Conservation (phyloP, 2,329 filamentous ascomycete genomes). For the Pyricularia sp. region DNA sequence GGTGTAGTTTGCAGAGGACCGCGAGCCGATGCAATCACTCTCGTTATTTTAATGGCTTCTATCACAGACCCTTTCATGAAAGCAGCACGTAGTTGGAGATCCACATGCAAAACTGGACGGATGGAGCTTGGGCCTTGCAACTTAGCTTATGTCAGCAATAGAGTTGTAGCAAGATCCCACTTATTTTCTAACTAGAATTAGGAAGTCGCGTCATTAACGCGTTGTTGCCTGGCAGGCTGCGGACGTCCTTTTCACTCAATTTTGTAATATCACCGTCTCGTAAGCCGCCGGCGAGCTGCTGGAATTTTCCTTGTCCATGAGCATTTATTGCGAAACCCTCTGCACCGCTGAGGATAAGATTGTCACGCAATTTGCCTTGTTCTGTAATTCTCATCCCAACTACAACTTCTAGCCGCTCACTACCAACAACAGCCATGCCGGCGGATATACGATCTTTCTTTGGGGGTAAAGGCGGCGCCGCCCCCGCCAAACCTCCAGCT, state of each 20-base stretch:
- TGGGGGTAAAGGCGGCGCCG: constrained; percentile 59
- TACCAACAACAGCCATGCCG: constrained; percentile 49
- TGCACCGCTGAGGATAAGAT: background rate
- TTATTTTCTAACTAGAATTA: background rate
- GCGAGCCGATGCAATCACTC: background rate
- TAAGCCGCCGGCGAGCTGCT: background rate
- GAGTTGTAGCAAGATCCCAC: background rate
- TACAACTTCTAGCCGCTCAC: background rate
- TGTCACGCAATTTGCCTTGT: background rate
- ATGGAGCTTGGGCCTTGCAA: background rate
- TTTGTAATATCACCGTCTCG: background rate
- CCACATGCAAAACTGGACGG: background rate
- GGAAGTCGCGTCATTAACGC: background rate
- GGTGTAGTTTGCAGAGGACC: constrained; percentile 14
- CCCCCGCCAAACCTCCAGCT: constrained; percentile 34
- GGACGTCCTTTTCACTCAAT: background rate
- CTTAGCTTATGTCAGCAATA: background rate
- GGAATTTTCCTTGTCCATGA: background rate
- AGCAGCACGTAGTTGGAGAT: background rate
- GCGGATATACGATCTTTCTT: constrained; percentile 86
- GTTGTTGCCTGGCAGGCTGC: background rate
- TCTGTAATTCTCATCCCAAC: background rate
- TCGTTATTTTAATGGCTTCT: background rate
- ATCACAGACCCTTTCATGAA: background rate
- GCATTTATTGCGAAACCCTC: background rate